Base-by-base conservation (phyloP, 805 yeast species). In the Dipodascus geniculatus region DNA sequence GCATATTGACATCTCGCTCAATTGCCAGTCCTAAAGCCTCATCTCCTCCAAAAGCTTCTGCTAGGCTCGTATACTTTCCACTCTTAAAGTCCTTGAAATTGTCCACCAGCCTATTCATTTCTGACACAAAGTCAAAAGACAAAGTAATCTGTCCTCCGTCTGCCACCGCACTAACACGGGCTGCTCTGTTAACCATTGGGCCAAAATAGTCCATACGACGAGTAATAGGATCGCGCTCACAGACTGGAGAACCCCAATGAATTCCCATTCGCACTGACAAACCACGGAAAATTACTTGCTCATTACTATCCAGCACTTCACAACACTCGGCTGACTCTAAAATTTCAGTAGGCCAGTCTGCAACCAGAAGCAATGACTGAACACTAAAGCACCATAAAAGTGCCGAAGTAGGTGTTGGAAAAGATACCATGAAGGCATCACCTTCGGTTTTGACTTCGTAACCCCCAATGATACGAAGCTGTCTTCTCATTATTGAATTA, bases 391-490 rank as follows among this genome's bases (percentile, higher is more conserved):
- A 88, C 98, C 99, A 93, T 38, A 88, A 74, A 57, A 93, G 72
- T 0, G 98, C 98, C 19, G 91, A 77, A 0, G 91, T 80, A 0
- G 96, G 91, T 0, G 96, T 83, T 0, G 96, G 96, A 68, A 93
- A 93, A 11, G 97, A 87, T 14, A 93, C 97, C 87, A 93, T 90
- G 62, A 93, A 93, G 0, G 99, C 96, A 74, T 93, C 99, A 65
- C 99, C 99, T 80, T 93, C 99, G 1, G 97, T 93, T 67, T 93
- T 93, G 23, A 93, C 99, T 67, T 93, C 99, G 66, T 93, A 93
- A 1, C 99, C 99, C 35, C 98, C 97, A 64, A 87, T 87, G 50
- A 90, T 83, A 60, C 96, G 78, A 57, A 93, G 71, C 60, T 88
- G 95, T 51, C 98, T 79, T 64, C 99, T 81, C 99, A 93, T 93